A percentile compares a stretch with the other conserved stretches of the same genome.
Conservation (phyloP, 75 land plant genomes). For the Adiantum capillusveneris region DNA sequence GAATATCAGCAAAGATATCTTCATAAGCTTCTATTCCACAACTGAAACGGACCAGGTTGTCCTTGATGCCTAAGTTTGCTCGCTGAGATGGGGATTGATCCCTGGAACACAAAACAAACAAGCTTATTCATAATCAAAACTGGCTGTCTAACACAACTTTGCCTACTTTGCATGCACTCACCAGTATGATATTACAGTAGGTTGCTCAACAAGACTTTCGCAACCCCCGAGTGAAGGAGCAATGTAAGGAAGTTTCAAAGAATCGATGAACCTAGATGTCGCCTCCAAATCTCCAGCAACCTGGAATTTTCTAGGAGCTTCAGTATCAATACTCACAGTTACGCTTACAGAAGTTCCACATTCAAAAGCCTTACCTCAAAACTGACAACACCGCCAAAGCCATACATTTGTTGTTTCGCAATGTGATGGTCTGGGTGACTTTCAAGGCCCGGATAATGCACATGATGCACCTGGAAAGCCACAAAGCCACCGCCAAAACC, state of each 20-base stretch:
- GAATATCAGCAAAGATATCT: constrained; percentile 70
- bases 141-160: too few species aligned
- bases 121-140: background rate
- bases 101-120: constrained; percentile 48
- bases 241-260: constrained; percentile 79
- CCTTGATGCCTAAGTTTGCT: constrained; percentile 75
- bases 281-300: constrained; percentile 66
- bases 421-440: constrained; percentile 95
- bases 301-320: too few species aligned
- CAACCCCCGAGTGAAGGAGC: constrained; percentile 97
- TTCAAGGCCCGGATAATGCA: constrained; percentile 92
- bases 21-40: constrained; percentile 90
- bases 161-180: constrained; percentile 14
- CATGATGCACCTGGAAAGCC: constrained; percentile 45
- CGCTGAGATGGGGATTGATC: constrained; percentile 70
- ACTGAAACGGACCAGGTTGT: constrained; percentile 92
- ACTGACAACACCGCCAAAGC: constrained; percentile 99
- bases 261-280: constrained; percentile 66
- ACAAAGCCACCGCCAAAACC: too few species aligned
- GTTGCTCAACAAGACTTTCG: constrained; percentile 96
- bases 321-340: too few species aligned
- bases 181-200: constrained; percentile 98
- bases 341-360: background rate
- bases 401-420: constrained; percentile 90
- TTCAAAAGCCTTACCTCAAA: constrained; percentile 59